These are phyloP conservation scores for Carex pumila DNA, from an alignment of 176 grass and related monocot genomes.

Conservation along the genomic window DNA sequence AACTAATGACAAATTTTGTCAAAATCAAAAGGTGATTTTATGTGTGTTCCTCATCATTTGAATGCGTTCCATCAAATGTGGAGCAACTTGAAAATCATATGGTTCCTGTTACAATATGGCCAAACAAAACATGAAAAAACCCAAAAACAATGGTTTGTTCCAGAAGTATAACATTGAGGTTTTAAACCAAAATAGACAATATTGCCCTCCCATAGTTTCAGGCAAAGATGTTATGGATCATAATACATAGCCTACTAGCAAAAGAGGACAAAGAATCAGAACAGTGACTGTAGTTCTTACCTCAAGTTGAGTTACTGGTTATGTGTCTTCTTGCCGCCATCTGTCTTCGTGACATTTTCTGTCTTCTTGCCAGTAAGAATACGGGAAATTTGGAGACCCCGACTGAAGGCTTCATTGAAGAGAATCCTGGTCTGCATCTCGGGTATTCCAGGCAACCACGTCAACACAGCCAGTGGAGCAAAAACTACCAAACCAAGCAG, in stretches of 20 bases:
- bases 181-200: not conserved
- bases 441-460: slow-evolving; percentile 89
- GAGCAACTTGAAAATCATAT: not conserved
- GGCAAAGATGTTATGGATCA: not conserved
- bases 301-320: slow-evolving; percentile 32
- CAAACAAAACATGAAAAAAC: not conserved
- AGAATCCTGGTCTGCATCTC: slow-evolving; percentile 99
- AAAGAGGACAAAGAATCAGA: not conserved
- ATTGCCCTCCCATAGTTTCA: not conserved
- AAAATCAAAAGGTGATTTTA: not conserved
- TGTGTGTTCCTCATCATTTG: not conserved
- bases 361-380: slow-evolving; percentile 83
- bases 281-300: slow-evolving; percentile 23
- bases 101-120: not conserved
- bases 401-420: slow-evolving; percentile 94
- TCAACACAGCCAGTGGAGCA: slow-evolving; percentile 77
- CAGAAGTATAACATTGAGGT: not conserved
- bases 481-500: slow-evolving; percentile 79
- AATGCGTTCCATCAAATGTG: not conserved
- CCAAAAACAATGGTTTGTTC: not conserved
- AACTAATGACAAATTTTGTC: not conserved
- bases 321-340: slow-evolving; percentile 49
- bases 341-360: slow-evolving; percentile 36
- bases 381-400: slow-evolving; percentile 77
- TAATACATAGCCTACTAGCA: not conserved